These are phyloP conservation scores for Globisporangium acanthophoron DNA, from an alignment of 352 stramenopile genomes.

Conservation along the genomic window DNA sequence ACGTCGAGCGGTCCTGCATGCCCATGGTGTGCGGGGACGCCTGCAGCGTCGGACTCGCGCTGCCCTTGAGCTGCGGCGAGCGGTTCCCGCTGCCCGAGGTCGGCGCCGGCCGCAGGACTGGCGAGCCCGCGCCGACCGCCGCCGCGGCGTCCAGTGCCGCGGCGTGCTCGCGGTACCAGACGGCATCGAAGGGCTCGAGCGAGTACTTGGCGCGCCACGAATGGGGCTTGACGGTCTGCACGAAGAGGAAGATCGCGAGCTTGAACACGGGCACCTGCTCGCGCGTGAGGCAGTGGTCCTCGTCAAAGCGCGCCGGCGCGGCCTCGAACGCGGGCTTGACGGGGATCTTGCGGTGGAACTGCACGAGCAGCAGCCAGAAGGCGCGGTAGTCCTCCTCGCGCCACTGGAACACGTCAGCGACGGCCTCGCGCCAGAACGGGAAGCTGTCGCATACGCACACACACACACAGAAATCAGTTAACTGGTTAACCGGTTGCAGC, in stretches of 20 bases:
- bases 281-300: conserved; percentile 40
- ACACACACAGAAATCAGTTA: neutral
- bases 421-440: conserved; percentile 54
- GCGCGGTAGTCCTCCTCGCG: conserved; percentile 75
- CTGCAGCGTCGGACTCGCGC: conserved; percentile 51
- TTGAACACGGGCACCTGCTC: conserved; percentile 71
- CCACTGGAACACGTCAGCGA: conserved; percentile 66
- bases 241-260: conserved; percentile 71
- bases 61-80: conserved; percentile 52
- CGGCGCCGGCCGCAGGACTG: conserved; percentile 4
- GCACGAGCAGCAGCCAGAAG: conserved; percentile 77
- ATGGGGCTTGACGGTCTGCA: conserved; percentile 76
- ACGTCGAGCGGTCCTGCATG: conserved; percentile 74
- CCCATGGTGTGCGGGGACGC: conserved; percentile 71
- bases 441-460: conserved; percentile 20
- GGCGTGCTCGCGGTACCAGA: conserved; percentile 71
- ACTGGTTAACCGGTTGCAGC: neutral
- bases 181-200: conserved; percentile 71
- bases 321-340: conserved; percentile 21
- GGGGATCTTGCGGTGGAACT: conserved; percentile 67
- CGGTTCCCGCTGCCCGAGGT: conserved; percentile 17
- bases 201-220: conserved; percentile 71
- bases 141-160: conserved; percentile 35
- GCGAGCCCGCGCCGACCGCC: conserved; percentile 20
- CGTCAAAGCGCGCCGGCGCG: conserved; percentile 32